Percentiles rank a stretch among this genome's conserved stretches.
These are phyloP conservation scores for Poteriospumella lacustris DNA, from an alignment of 108 stramenopile genomes.

Conservation along the genomic window DNA sequence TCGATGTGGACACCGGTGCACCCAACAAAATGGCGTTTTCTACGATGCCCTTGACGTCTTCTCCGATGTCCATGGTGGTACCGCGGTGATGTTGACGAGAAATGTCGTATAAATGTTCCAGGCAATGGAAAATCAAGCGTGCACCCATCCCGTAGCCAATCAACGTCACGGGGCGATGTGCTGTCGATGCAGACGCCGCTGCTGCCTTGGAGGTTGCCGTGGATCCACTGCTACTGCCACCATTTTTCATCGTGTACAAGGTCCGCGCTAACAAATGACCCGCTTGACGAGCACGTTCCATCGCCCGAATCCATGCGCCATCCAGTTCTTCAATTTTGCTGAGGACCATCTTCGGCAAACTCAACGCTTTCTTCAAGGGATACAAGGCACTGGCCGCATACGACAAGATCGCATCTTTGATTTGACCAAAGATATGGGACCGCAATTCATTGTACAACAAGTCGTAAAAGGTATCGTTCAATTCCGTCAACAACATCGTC, in stretches of 20 bases:
- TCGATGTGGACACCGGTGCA: constrained; percentile 23
- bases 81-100: background rate
- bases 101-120: constrained; percentile 70
- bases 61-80: too few relatives aligned
- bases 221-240: too few relatives aligned
- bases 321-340: constrained; percentile 68
- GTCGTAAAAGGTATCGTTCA: background rate
- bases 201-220: background rate
- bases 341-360: background rate
- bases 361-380: background rate
- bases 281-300: constrained; percentile 76
- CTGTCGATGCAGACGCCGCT: background rate
- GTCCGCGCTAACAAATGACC: constrained; percentile 78
- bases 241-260: constrained; percentile 65
- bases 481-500: background rate
- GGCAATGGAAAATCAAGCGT: constrained; percentile 77
- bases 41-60: too few relatives aligned
- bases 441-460: background rate
- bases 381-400: background rate
- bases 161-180: constrained; percentile 73
- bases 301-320: constrained; percentile 78
- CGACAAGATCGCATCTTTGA: background rate
- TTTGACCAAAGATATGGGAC: background rate
- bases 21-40: constrained; percentile 70
- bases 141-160: constrained; percentile 92